Conservation (phyloP, 169 alveolate genomes). For the Plasmodium chabaudi region DNA sequence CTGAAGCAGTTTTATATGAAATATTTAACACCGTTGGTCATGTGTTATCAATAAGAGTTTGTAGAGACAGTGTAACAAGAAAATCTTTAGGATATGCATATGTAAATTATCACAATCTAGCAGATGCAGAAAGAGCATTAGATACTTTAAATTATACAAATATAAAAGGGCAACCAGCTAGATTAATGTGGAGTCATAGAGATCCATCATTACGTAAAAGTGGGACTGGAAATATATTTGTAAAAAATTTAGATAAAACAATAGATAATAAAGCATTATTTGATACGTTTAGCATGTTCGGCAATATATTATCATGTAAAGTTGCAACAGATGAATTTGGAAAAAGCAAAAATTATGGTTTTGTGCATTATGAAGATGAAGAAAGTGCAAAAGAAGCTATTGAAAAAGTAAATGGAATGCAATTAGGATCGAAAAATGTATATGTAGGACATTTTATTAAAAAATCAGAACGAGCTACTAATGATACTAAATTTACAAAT, state of each 20-base stretch:
- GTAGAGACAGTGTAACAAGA: conserved; percentile 94
- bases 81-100: conserved; percentile 94
- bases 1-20: conserved; percentile 95
- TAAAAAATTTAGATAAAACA: conserved; percentile 93
- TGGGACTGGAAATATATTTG: conserved; percentile 95
- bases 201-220: conserved; percentile 95
- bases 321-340: conserved; percentile 93
- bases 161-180: conserved; percentile 94
- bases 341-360: conserved; percentile 95
- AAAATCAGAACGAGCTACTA: conserved; percentile 87
- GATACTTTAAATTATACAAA: conserved; percentile 93
- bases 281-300: conserved; percentile 94
- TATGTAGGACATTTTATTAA: conserved; percentile 92
- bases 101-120: conserved; percentile 92
- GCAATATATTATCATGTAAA: conserved; percentile 95
- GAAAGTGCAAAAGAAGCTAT: conserved; percentile 95
- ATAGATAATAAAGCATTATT: conserved; percentile 95
- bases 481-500: conserved; percentile 86
- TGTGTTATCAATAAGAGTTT: conserved; percentile 94
- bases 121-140: conserved; percentile 94
- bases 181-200: conserved; percentile 95
- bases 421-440: conserved; percentile 92
- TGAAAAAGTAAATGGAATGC: conserved; percentile 92
- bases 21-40: conserved; percentile 94
- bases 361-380: conserved; percentile 95